Conservation (phyloP, 495 filamentous ascomycete species). For the Penicillium roqueforti region DNA sequence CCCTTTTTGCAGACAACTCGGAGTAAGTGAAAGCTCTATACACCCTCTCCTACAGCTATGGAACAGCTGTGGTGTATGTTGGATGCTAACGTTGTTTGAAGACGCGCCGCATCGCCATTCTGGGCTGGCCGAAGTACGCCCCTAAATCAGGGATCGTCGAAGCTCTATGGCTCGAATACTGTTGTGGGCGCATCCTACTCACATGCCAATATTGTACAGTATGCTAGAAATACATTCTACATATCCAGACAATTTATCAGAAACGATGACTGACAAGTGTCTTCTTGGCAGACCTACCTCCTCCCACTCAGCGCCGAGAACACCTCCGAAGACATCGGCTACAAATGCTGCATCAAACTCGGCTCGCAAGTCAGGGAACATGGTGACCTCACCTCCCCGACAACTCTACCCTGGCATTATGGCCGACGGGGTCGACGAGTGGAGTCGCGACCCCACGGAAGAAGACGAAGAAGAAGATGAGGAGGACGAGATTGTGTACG, state of each 20-base stretch:
- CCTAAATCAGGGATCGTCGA: constrained; percentile 39
- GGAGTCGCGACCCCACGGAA: constrained; percentile 57
- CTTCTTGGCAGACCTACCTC: constrained; percentile 46
- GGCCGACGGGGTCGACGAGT: constrained; percentile 69
- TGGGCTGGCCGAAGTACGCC: constrained; percentile 64
- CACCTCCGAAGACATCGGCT: constrained; percentile 52
- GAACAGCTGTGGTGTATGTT: neutral
- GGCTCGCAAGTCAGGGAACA: constrained; percentile 47
- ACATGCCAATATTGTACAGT: constrained; percentile 88
- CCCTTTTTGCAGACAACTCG: constrained; percentile 38
- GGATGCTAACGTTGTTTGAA: constrained; percentile 31
- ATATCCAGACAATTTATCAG: neutral
- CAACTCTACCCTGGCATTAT: constrained; percentile 73
- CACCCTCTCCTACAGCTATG: neutral
- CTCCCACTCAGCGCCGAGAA: constrained; percentile 55
- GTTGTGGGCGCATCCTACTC: constrained; percentile 97
- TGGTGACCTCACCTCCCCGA: constrained; percentile 56
- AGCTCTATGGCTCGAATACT: constrained; percentile 61
- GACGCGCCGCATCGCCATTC: constrained; percentile 80
- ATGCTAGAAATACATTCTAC: constrained; percentile 42
- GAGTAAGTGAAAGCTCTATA: constrained; percentile 41
- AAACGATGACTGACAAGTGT: constrained; percentile 19
- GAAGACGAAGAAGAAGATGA: constrained; percentile 53
- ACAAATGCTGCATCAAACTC: constrained; percentile 46
- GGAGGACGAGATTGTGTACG: constrained; percentile 66